phyloP scores from a whole-genome alignment of 2,329 filamentous ascomycete species.

The Dothistroma septosporum region DNA sequence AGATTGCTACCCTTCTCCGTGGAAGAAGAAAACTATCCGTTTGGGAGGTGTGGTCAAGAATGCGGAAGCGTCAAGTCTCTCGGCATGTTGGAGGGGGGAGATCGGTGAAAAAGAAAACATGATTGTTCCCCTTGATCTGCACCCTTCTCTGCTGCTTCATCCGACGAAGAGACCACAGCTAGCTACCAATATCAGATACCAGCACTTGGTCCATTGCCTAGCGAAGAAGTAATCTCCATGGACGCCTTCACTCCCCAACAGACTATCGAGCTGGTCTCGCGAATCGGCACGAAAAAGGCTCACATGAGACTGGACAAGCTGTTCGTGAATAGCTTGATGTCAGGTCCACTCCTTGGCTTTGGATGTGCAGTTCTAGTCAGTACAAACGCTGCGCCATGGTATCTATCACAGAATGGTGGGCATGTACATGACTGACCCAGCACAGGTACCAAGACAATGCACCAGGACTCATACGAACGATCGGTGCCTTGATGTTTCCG shows the following conservation, averaged over 20 bases:
- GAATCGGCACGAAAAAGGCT: slow-evolving; percentile 50
- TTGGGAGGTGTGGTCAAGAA: too few species aligned
- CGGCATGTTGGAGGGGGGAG: too few species aligned
- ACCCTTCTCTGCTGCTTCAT: too few species aligned
- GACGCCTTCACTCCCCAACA: slow-evolving; percentile 31
- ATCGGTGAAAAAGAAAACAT: too few species aligned
- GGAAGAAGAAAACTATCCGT: too few species aligned
- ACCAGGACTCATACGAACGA: slow-evolving; percentile 31
- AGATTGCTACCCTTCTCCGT: too few species aligned
- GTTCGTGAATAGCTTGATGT: slow-evolving; percentile 49
- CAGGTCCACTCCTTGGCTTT: slow-evolving; percentile 51
- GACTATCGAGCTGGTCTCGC: slow-evolving; percentile 49
- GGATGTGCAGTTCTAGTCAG: slow-evolving; percentile 44
- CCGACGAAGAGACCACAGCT: too few species aligned
- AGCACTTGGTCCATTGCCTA: too few species aligned
- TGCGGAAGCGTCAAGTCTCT: too few species aligned
- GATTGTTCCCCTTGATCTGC: too few species aligned
- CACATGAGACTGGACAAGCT: slow-evolving; percentile 52
- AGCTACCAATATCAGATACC: too few species aligned
- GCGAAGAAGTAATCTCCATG: slow-evolving; percentile 1
- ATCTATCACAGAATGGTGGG: neutral
- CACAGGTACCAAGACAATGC: slow-evolving; percentile 27
- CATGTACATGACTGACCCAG: neutral
- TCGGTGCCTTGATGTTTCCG: slow-evolving; percentile 32
- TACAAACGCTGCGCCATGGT: slow-evolving; percentile 30